Base-by-base conservation (phyloP, 176 grass and related monocot species). In the Calamus simplicifolius region DNA sequence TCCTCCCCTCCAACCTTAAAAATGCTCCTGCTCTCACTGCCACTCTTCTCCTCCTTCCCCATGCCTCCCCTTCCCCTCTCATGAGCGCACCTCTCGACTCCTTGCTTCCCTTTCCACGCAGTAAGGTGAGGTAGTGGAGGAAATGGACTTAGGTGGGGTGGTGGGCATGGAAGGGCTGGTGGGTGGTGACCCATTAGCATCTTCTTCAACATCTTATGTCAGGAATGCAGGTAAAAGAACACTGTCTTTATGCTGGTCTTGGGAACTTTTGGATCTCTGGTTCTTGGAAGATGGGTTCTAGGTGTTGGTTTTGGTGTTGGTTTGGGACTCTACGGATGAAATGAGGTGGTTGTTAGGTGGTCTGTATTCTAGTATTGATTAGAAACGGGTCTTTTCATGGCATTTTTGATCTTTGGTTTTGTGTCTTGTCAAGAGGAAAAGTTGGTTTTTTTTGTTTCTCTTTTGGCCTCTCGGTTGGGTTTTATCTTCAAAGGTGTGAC, bases 81-180 rank as follows among this genome's bases (percentile, higher is more conserved):
- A 43, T 13, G 35, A 43, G 35, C 35, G 2, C 10, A 13, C 7
- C 35, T 38, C 8, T 43, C 35, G 8, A 13, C 10, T 3, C 35
- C 35, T 43, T 43, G 7, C 10, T 43, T 43, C 7, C 12, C 35
- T 12, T 43, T 43, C 35, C 35, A 43, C 35, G 2, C 1, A 43
- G 7, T 43, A 43, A 8, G 3, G 35, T 12, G 35, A 43, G 35
- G 35, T 43, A 43, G 35, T 12, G 35, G 35, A 3, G 35, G 10
- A 67, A 27, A 80, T 81, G 82, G 73, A 85, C 25, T 69, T 80
- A 19, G 77, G 82, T 27, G 77, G 77, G 64, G 64, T 85, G 63
- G 77, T 77, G 79, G 56, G 72, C 50, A 67, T 71, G 73, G 82
- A 81, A 10, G 67, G 63, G 31, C 7, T 31, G 16, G 59, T 29